Percentiles rank a stretch among this genome's conserved stretches.
phyloP scores from a whole-genome alignment of 805 yeast species.

The Saccharomycopsis fodiens region DNA sequence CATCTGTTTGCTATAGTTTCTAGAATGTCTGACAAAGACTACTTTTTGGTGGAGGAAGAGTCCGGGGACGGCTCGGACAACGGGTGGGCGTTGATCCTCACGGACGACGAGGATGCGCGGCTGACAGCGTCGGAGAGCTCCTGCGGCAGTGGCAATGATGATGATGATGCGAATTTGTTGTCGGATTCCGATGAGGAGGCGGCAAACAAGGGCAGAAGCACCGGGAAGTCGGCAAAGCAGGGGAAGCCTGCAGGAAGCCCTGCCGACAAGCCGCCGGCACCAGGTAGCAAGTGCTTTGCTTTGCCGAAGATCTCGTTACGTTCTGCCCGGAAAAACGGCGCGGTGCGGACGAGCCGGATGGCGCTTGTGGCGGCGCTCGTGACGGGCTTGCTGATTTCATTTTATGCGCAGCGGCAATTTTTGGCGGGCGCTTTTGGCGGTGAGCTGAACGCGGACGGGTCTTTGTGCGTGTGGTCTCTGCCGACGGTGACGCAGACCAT shows the following conservation, averaged over 20 bases:
- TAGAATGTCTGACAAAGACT: too few relatives aligned
- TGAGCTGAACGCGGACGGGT: neutral
- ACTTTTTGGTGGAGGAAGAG: neutral
- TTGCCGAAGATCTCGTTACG: neutral
- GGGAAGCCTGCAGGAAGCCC: neutral
- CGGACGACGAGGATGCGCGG: conserved; percentile 15
- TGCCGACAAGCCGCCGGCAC: neutral
- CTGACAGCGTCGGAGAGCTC: conserved; percentile 11
- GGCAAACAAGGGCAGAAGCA: neutral
- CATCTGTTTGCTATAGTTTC: too few relatives aligned
- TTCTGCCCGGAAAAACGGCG: neutral
- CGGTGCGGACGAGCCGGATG: neutral
- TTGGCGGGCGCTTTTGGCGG: neutral
- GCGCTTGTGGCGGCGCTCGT: neutral
- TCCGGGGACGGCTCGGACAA: conserved; percentile 5
- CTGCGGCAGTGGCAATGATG: neutral
- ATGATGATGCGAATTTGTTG: neutral
- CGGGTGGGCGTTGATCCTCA: conserved; percentile 15
- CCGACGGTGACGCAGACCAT: conserved; percentile 8
- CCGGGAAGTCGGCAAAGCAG: neutral
- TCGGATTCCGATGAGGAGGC: conserved; percentile 4
- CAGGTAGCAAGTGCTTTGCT: neutral
- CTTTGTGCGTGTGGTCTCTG: neutral
- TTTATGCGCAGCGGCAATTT: neutral
- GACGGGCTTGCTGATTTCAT: neutral